Percentiles rank a stretch among this genome's conserved stretches.
These are phyloP conservation scores for Didymella arachidicola DNA, from an alignment of 2,329 filamentous ascomycete genomes.

Conservation along the genomic window DNA sequence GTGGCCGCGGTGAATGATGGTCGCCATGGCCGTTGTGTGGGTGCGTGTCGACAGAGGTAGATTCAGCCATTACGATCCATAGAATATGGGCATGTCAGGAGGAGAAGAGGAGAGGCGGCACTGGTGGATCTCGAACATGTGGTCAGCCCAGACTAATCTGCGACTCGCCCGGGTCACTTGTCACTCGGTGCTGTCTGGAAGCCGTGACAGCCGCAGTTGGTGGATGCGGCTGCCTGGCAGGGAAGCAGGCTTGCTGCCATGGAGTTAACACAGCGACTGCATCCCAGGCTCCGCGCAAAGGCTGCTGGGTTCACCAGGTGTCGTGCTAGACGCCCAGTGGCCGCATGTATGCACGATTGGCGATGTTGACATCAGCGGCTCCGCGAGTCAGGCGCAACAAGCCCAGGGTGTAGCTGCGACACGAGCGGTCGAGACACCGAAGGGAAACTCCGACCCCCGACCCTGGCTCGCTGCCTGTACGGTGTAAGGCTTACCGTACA, in stretches of 20 bases:
- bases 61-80: slow-evolving; percentile 42
- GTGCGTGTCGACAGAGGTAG: slow-evolving; percentile 39
- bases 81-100: slow-evolving; percentile 33
- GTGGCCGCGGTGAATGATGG: slow-evolving; percentile 45
- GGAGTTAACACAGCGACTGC: background rate
- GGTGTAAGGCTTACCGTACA: slow-evolving; percentile 30
- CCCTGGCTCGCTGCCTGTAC: slow-evolving; percentile 33
- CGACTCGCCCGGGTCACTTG: slow-evolving; percentile 33
- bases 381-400: slow-evolving; percentile 19
- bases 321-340: background rate
- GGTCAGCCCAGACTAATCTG: slow-evolving; percentile 44
- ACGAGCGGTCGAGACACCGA: background rate
- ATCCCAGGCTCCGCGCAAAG: no score
- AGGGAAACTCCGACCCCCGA: slow-evolving; percentile 12
- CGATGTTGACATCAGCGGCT: slow-evolving; percentile 23
- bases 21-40: slow-evolving; percentile 36
- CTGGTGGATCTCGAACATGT: slow-evolving; percentile 26
- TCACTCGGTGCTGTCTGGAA: slow-evolving; percentile 31
- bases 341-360: slow-evolving; percentile 1
- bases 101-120: slow-evolving; percentile 8
- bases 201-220: slow-evolving; percentile 21
- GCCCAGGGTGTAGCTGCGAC: slow-evolving; percentile 10
- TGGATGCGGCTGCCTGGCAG: slow-evolving; percentile 1
- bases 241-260: slow-evolving; percentile 1
- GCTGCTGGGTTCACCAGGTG: background rate